These are phyloP conservation scores for Trametes cingulata DNA, from an alignment of 768 basidiomycete genomes.

Conservation along the genomic window DNA sequence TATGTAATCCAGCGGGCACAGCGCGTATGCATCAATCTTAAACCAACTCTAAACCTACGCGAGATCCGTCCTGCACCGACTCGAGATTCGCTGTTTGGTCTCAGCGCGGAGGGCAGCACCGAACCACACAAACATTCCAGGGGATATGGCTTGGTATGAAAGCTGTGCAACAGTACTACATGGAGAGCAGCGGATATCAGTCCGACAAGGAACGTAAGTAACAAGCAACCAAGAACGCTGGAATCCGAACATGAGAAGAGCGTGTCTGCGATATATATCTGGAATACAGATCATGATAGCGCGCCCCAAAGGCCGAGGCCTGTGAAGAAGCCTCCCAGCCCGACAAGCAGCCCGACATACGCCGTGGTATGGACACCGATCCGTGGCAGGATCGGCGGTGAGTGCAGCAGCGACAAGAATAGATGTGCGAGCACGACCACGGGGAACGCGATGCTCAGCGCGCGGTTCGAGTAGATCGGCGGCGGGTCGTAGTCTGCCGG, in stretches of 20 bases:
- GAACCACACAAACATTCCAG: background rate
- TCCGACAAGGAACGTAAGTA: background rate
- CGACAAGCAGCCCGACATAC: slow-evolving; percentile 66
- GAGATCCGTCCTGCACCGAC: background rate
- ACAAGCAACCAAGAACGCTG: background rate
- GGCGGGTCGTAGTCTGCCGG: slow-evolving; percentile 10
- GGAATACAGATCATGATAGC: slow-evolving; percentile 40
- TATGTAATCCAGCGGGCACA: background rate
- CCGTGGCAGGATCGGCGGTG: slow-evolving; percentile 63
- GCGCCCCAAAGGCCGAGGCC: slow-evolving; percentile 76
- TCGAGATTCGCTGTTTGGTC: background rate
- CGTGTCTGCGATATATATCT: too few species aligned
- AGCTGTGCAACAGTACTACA: background rate
- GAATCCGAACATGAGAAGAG: too few species aligned
- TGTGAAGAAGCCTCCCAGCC: slow-evolving; percentile 68
- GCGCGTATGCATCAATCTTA: background rate
- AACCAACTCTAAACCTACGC: slow-evolving; percentile 9
- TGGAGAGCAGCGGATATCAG: background rate
- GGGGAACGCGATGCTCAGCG: slow-evolving; percentile 34
- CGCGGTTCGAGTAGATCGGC: slow-evolving; percentile 22
- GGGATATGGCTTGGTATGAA: background rate
- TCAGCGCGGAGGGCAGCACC: background rate
- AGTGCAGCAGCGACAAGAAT: slow-evolving; percentile 62
- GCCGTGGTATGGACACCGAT: slow-evolving; percentile 78
- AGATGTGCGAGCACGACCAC: slow-evolving; percentile 41